Percentiles rank a stretch among this genome's conserved stretches.
phyloP scores from a whole-genome alignment of 306 rosid species.

The Lathyrus oleraceus region DNA sequence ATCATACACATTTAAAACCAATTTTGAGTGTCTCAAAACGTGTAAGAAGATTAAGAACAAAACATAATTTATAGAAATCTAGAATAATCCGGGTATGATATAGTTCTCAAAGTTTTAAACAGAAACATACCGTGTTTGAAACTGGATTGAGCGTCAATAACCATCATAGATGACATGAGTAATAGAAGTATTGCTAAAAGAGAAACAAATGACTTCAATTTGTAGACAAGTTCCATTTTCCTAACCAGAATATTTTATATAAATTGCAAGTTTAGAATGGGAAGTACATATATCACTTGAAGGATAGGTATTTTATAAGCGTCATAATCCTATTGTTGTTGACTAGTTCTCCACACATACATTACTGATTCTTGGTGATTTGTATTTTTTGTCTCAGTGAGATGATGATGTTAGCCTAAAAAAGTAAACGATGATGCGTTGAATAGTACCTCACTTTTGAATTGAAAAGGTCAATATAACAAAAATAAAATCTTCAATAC shows the following conservation, averaged over 20 bases:
- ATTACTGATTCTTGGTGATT: not conserved
- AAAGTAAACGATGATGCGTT: not conserved
- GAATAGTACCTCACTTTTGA: not conserved
- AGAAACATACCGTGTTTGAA: not conserved
- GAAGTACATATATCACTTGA: not conserved
- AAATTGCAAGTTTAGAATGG: not conserved
- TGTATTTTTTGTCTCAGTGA: not conserved
- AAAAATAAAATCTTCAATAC: not conserved
- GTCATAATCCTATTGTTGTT: not conserved
- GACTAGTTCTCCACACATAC: not conserved
- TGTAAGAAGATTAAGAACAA: too few relatives aligned
- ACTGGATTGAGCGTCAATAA: not conserved
- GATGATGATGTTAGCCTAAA: not conserved
- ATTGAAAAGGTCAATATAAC: not conserved
- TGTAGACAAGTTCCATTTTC: not conserved
- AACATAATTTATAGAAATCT: too few relatives aligned
- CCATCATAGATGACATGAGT: not conserved
- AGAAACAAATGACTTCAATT: not conserved
- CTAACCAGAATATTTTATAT: not conserved
- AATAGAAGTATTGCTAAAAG: constrained; percentile 5
- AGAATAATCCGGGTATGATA: not conserved
- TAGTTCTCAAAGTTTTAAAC: not conserved
- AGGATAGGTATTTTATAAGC: not conserved
- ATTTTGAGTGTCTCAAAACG: too few relatives aligned
- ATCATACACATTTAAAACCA: too few relatives aligned